Conservation (phyloP, 306 rosid species). For the Adenanthera pavonina region DNA sequence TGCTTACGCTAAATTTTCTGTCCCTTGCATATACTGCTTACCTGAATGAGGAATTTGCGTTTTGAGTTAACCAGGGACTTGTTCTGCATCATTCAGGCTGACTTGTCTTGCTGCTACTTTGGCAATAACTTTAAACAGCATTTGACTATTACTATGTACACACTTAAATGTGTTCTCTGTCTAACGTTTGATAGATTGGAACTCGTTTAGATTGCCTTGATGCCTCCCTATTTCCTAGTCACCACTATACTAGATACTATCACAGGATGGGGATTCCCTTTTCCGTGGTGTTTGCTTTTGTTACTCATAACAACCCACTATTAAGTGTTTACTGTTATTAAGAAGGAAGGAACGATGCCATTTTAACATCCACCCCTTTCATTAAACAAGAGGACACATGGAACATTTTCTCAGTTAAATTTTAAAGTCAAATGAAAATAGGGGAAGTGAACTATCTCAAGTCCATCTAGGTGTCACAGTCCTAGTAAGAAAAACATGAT, state of each 20-base stretch:
- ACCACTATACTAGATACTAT: neutral
- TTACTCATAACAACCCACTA: neutral
- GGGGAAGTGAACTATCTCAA: neutral
- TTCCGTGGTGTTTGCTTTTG: neutral
- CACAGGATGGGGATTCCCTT: neutral
- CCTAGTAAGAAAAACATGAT: neutral
- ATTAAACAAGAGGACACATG: neutral
- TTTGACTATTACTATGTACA: neutral
- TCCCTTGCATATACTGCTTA: neutral
- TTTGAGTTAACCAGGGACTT: neutral
- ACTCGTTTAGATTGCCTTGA: neutral
- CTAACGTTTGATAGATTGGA: neutral
- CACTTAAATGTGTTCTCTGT: neutral
- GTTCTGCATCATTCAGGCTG: neutral
- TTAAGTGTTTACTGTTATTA: neutral
- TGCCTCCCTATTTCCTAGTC: neutral
- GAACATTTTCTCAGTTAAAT: neutral
- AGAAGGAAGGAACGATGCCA: slow-evolving; percentile 4
- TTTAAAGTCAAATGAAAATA: neutral
- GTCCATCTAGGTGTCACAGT: neutral
- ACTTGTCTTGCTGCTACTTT: neutral
- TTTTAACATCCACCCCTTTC: neutral
- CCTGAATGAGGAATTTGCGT: neutral
- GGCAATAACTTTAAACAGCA: neutral
- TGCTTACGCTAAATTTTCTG: neutral